Conservation (phyloP, 2,329 filamentous ascomycete genomes). For the Fusarium pseudoanthophilum region DNA sequence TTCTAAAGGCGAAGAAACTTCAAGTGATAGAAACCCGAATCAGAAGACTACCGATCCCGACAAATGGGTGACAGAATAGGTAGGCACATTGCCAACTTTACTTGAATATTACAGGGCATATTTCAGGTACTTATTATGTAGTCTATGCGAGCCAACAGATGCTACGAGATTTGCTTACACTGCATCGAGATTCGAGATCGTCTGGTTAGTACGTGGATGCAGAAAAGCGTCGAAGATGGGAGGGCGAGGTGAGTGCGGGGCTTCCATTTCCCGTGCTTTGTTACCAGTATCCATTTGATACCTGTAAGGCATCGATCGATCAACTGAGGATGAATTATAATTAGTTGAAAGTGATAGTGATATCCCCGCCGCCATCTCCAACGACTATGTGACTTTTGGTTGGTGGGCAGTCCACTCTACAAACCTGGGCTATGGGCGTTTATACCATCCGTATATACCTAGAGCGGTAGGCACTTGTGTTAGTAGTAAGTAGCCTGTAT, state of each 20-base stretch:
- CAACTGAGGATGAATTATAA: neutral
- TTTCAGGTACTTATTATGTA: neutral
- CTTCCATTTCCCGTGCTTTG: neutral
- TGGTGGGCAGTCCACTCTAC: neutral
- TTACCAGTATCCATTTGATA: neutral
- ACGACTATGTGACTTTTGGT: neutral
- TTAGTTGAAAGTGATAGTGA: neutral
- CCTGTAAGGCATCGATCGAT: neutral
- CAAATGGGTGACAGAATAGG: neutral
- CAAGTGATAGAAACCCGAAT: too few species aligned
- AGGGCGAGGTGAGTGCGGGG: neutral
- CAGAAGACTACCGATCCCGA: neutral
- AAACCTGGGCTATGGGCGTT: too few species aligned
- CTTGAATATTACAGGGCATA: neutral
- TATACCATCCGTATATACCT: neutral
- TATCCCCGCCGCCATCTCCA: neutral
- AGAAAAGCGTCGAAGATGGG: neutral
- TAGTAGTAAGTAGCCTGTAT: too few species aligned
- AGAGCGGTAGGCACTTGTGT: neutral
- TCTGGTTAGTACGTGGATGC: neutral
- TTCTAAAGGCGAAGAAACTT: neutral
- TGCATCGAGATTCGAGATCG: neutral
- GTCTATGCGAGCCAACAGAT: neutral
- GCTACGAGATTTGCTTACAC: neutral
- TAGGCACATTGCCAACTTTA: neutral